A percentile compares a stretch with the other conserved stretches of the same genome.
Evolutionary conservation across 2,329 filamentous ascomycete species (phyloP).

Genomic region (Huntiella bhutanensis): DNA sequence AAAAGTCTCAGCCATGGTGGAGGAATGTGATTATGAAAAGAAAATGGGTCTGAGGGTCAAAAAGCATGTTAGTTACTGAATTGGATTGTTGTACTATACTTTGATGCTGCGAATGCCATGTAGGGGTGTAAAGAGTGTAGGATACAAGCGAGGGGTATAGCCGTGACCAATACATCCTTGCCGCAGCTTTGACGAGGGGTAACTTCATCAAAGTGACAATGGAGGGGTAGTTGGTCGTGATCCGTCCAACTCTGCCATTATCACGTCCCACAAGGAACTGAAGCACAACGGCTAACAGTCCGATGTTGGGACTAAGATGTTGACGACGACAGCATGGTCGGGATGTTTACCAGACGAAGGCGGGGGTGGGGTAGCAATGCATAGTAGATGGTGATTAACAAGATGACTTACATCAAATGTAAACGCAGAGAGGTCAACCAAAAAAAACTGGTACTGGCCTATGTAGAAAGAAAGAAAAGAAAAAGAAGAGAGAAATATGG

Average conservation of each 20-base stretch:
- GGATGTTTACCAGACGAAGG: too few relatives aligned
- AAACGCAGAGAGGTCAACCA: slow-evolving; percentile 10
- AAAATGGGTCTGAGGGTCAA: slow-evolving; percentile 7
- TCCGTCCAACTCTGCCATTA: too few relatives aligned
- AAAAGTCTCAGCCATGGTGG: slow-evolving; percentile 53
- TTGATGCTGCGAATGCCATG: too few relatives aligned
- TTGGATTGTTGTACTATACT: too few relatives aligned
- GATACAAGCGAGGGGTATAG: background rate
- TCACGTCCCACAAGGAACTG: too few relatives aligned
- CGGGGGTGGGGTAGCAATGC: too few relatives aligned
- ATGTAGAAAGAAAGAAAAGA: slow-evolving; percentile 9
- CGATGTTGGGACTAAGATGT: too few relatives aligned
- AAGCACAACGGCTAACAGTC: too few relatives aligned
- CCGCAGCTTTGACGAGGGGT: background rate
- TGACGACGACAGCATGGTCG: too few relatives aligned
- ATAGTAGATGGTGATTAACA: background rate
- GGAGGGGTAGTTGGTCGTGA: too few relatives aligned
- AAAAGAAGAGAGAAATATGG: slow-evolving; percentile 7
- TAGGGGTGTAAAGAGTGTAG: slow-evolving; percentile 1
- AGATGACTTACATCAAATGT: slow-evolving; percentile 12
- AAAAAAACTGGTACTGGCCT: slow-evolving; percentile 8
- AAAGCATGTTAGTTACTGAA: too few relatives aligned
- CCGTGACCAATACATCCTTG: background rate
- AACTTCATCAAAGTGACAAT: too few relatives aligned
- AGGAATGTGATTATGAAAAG: slow-evolving; percentile 6